A percentile compares a stretch with the other conserved stretches of the same genome.
Conservation (phyloP, 495 filamentous ascomycete species). For the Penicillium salamii region DNA sequence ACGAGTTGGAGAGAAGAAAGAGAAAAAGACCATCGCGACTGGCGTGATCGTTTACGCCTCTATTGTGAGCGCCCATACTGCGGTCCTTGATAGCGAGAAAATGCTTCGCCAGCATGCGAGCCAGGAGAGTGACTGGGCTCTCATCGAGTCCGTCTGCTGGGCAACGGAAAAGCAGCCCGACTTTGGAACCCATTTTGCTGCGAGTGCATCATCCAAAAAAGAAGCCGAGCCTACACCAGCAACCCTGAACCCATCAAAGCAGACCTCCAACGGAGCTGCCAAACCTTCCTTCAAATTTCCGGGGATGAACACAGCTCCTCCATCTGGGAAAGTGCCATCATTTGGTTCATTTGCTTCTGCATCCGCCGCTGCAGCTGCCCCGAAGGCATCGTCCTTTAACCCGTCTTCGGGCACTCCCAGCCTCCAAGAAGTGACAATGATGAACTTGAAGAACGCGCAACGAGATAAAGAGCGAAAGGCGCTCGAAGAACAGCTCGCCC, state of each 20-base stretch:
- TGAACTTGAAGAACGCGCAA: slow-evolving; percentile 58
- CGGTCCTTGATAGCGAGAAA: slow-evolving; percentile 53
- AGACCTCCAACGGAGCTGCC: slow-evolving; percentile 15
- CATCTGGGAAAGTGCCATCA: slow-evolving; percentile 43
- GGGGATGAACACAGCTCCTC: slow-evolving; percentile 27
- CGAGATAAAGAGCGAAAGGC: slow-evolving; percentile 53
- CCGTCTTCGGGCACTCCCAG: slow-evolving; percentile 42
- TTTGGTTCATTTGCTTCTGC: slow-evolving; percentile 49
- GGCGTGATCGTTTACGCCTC: slow-evolving; percentile 57
- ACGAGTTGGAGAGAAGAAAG: slow-evolving; percentile 47
- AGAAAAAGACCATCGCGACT: slow-evolving; percentile 52
- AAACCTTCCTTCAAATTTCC: slow-evolving; percentile 38
- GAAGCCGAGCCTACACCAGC: slow-evolving; percentile 7
- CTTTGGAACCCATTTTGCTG: slow-evolving; percentile 19
- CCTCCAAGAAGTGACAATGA: slow-evolving; percentile 58
- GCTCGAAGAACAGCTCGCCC: slow-evolving; percentile 52
- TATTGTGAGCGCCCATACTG: slow-evolving; percentile 59
- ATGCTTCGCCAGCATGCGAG: slow-evolving; percentile 27
- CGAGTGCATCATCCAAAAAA: slow-evolving; percentile 17
- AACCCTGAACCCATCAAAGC: slow-evolving; percentile 17
- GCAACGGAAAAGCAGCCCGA: slow-evolving; percentile 52
- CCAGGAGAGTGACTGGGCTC: slow-evolving; percentile 37
- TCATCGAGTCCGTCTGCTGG: slow-evolving; percentile 57
- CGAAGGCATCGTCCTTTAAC: slow-evolving; percentile 29
- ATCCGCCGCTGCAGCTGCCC: slow-evolving; percentile 21